phyloP scores from a whole-genome alignment of 371 early-diverging fungal genomes.

The Mortierella sp. region DNA sequence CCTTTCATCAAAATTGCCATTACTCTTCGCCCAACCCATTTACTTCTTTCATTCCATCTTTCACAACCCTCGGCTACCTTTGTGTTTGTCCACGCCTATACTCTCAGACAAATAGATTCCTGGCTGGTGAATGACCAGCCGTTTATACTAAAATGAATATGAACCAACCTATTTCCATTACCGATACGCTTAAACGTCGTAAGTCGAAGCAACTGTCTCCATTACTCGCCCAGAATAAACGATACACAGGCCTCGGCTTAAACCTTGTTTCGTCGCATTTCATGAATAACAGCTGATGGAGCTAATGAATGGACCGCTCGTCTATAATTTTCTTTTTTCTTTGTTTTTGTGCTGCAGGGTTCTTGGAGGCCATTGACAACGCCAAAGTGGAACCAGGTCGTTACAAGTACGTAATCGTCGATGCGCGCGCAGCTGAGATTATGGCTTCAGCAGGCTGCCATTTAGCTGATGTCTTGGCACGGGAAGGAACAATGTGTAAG shows the following conservation, averaged over 20 bases:
- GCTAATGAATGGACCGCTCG: neutral
- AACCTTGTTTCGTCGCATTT: neutral
- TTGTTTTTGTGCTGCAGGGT: conserved; percentile 23
- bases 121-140: neutral
- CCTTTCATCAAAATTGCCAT: neutral
- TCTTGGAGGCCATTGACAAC: conserved; percentile 55
- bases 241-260: neutral
- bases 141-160: conserved; percentile 2
- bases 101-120: neutral
- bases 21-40: neutral
- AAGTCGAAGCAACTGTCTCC: conserved; percentile 24
- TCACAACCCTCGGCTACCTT: neutral
- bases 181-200: conserved; percentile 57
- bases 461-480: conserved; percentile 93
- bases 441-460: conserved; percentile 85
- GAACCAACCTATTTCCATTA: conserved; percentile 57
- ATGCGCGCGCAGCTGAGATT: conserved; percentile 84
- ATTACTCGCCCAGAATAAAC: neutral
- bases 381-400: conserved; percentile 66
- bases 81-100: neutral
- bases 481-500: conserved; percentile 88
- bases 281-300: neutral
- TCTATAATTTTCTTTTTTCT: neutral
- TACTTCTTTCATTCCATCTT: neutral
- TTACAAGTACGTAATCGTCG: conserved; percentile 95